Evolutionary conservation across 2,329 filamentous ascomycete genomes (phyloP).

Genomic region (Venturia nashicola): DNA sequence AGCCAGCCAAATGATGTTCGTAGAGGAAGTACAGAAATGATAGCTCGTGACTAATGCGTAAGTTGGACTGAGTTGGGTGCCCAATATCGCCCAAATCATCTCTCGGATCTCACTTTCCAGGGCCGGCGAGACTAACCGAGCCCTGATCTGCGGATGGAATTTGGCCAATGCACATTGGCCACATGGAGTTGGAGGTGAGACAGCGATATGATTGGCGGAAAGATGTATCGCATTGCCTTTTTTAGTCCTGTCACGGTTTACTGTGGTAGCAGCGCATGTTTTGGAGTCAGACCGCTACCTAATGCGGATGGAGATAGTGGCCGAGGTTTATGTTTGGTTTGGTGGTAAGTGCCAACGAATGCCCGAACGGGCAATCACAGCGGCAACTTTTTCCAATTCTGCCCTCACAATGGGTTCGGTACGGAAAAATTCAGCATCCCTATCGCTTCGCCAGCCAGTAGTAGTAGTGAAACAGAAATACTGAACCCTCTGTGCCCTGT

Average conservation of each 20-base stretch:
- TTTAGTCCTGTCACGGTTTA: neutral
- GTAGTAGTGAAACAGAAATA: too few relatives aligned
- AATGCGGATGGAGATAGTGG: neutral
- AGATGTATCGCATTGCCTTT: neutral
- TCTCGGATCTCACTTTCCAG: neutral
- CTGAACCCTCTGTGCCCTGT: neutral
- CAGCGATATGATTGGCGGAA: neutral
- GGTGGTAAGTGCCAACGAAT: neutral
- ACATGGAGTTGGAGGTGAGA: neutral
- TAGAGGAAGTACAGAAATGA: neutral
- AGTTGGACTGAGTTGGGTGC: neutral
- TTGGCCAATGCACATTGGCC: neutral
- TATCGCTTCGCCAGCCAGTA: too few relatives aligned
- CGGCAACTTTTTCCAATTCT: neutral
- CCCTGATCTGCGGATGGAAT: neutral
- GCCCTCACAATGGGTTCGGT: neutral
- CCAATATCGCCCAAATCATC: neutral
- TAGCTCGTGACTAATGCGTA: neutral
- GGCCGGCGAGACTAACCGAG: neutral
- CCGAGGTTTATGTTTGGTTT: neutral
- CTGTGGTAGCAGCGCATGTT: neutral
- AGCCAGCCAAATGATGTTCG: neutral
- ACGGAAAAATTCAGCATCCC: too few relatives aligned
- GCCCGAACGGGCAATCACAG: too few relatives aligned
- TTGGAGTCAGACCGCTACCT: neutral